Evolutionary conservation across 169 alveolate genomes (phyloP), one percentile per base, ranked within the genome.

Genomic region (Plasmodium fragile): DNA sequence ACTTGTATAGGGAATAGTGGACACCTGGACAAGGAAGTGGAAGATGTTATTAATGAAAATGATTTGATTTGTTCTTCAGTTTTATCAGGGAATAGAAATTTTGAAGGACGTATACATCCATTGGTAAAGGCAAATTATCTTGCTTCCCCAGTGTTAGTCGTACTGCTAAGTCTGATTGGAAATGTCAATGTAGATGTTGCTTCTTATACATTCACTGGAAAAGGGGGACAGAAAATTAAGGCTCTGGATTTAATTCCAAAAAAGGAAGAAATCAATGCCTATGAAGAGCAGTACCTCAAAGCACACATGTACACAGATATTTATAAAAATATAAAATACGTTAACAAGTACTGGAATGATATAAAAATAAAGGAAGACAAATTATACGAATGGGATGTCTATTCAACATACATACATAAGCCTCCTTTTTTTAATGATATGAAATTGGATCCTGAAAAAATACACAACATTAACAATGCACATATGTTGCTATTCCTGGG

Each of bases 1-100:
- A 98, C 99, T 7, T 99, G 99, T 95, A 99, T 99, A 79, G 99
- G 99, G 25, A 98, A 98, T 97, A 95, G 98, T 81, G 99, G 99
- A 25, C 98, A 98, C 52, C 94, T 98, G n/a, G 99, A 98, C 90
- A 97, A 96, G 28, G 99, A 95, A 92, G 99, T 98, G n/a, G 85
- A 96, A 30, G 97, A 96, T n/a, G 99, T 98, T 52, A 97, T 98
- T 80, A 95, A 82, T 75, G 94, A 96, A 41, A 95, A 97, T 77
- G 99, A 97, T 80, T 93, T 98, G 85, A 99, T 98, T 36, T 99
- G 95, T 10, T 97, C 98, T 11, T 98, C 99, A 28, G 99, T 98
- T 3, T 97, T 98, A 18, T 98, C 98, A 45, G 99, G 99, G 69
- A 99, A 99, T 96, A 87, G 99, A 85, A 99, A 98, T 97, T 98